Conservation (phyloP, 2,329 filamentous ascomycete species). For the Blastomyces silverae region DNA sequence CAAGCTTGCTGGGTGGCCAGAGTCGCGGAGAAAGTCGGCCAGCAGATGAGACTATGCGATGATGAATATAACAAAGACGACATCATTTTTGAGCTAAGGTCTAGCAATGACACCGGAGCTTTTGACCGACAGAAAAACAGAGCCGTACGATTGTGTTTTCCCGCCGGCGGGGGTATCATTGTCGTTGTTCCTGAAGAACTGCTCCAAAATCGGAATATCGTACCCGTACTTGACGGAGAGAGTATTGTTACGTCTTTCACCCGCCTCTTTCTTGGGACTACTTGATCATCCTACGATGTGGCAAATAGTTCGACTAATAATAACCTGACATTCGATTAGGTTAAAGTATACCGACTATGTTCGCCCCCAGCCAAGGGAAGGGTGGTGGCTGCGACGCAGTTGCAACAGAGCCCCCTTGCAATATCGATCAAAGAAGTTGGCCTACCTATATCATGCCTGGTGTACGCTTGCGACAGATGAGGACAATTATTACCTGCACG, state of each 20-base stretch:
- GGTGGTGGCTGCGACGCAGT: background rate
- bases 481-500: background rate
- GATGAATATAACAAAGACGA: background rate
- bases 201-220: background rate
- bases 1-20: background rate
- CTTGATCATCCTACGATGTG: background rate
- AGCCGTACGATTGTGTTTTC: constrained; percentile 3
- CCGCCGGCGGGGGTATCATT: background rate
- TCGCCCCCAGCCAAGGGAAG: background rate
- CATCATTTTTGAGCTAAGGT: background rate
- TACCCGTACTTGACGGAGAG: background rate
- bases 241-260: background rate
- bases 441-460: background rate
- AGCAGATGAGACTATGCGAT: background rate
- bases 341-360: background rate
- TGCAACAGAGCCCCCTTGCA: background rate
- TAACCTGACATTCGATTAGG: background rate
- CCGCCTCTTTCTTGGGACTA: background rate
- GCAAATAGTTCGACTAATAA: background rate
- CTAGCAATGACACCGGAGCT: background rate
- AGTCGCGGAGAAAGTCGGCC: background rate
- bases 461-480: background rate
- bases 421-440: background rate
- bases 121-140: background rate
- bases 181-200: constrained; percentile 3